phyloP scores from a whole-genome alignment of 768 basidiomycete species.

The Cystobasidium onofrii region DNA sequence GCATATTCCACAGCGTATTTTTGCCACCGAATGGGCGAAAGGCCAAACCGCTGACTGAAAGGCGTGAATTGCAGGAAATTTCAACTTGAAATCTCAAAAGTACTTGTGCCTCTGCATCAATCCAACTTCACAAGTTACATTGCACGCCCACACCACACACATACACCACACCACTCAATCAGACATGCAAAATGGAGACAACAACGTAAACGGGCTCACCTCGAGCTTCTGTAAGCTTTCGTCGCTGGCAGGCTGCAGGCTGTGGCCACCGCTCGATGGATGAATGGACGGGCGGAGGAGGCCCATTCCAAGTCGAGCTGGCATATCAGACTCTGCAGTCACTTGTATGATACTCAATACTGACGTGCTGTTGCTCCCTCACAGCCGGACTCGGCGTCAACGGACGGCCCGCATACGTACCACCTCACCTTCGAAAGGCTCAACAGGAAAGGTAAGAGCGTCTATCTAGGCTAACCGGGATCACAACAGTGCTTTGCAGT shows the following conservation, averaged over 20 bases:
- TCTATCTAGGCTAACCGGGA: neutral
- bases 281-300: neutral
- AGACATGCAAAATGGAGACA: constrained; percentile 31
- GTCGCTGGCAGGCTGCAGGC: neutral
- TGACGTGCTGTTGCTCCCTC: neutral
- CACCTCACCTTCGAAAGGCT: constrained; percentile 23
- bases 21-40: neutral
- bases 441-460: constrained; percentile 8
- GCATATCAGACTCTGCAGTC: neutral
- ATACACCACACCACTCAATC: constrained; percentile 6
- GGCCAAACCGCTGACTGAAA: neutral
- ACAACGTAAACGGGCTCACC: constrained; percentile 25
- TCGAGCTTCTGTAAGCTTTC: constrained; percentile 7
- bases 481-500: neutral
- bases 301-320: neutral
- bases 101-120: neutral
- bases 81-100: neutral
- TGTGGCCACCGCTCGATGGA: neutral
- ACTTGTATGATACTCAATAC: neutral
- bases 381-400: neutral
- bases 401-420: constrained; percentile 21
- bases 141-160: neutral
- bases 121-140: neutral
- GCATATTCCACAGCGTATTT: neutral
- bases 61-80: neutral